A percentile compares a stretch with the other conserved stretches of the same genome.
These are phyloP conservation scores for Candida succiphila DNA, from an alignment of 805 yeast species.

Conservation along the genomic window DNA sequence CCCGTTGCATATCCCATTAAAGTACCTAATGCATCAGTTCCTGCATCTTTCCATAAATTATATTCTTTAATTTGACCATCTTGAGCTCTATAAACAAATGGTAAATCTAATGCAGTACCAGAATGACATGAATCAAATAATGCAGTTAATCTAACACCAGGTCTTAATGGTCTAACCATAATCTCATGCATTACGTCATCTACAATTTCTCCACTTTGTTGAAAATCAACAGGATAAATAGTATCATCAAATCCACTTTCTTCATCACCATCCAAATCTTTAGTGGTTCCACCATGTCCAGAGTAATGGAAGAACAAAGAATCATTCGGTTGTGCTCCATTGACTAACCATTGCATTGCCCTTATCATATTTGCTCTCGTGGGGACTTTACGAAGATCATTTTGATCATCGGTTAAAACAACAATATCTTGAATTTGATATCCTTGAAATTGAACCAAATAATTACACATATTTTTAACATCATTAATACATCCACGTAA, in stretches of 20 bases:
- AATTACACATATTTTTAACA: slow-evolving; percentile 39
- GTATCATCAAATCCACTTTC: slow-evolving; percentile 26
- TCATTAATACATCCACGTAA: slow-evolving; percentile 79
- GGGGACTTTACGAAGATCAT: slow-evolving; percentile 39
- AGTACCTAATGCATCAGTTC: slow-evolving; percentile 52
- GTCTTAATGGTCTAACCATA: slow-evolving; percentile 58
- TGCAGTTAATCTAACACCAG: slow-evolving; percentile 72
- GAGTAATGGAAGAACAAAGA: slow-evolving; percentile 75
- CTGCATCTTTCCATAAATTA: slow-evolving; percentile 65
- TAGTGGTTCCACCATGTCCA: slow-evolving; percentile 76
- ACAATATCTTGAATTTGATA: slow-evolving; percentile 48
- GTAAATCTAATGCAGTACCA: slow-evolving; percentile 74
- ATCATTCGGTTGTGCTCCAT: slow-evolving; percentile 66
- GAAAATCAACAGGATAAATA: slow-evolving; percentile 35
- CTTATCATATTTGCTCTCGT: slow-evolving; percentile 59
- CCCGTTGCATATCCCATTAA: slow-evolving; percentile 52
- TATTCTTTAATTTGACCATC: slow-evolving; percentile 81
- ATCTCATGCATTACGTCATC: slow-evolving; percentile 70
- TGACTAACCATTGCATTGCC: slow-evolving; percentile 78
- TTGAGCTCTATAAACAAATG: slow-evolving; percentile 64
- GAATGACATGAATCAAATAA: slow-evolving; percentile 82
- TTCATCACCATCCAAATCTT: slow-evolving; percentile 38
- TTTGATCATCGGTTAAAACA: slow-evolving; percentile 47
- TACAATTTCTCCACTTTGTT: slow-evolving; percentile 52
- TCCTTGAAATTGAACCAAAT: slow-evolving; percentile 29